Base-by-base conservation (phyloP, 2,329 filamentous ascomycete genomes). In the Colletotrichum orbiculare region DNA sequence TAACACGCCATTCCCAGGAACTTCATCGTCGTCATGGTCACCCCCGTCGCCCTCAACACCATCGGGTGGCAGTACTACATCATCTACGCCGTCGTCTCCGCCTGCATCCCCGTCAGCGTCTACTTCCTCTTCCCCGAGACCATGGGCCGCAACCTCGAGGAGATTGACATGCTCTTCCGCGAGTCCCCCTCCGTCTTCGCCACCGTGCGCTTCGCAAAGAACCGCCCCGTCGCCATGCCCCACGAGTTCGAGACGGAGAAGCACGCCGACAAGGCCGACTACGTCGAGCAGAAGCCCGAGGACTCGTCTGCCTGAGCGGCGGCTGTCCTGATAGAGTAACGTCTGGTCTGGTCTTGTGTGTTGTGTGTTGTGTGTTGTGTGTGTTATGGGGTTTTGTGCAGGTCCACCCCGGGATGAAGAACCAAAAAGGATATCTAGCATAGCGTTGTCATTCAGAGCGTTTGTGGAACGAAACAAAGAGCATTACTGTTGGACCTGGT, bases 1-100 rank as follows among this genome's bases (percentile, higher is more conserved):
- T 66, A 54, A 66, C 58, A 34, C 8, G 11, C 4, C 11, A 17
- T 2, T 8, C n/a, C 9, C 15, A 66, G 63, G 77, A 79, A 82
- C 71, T 82, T 83, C 60, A 75, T 82, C 11, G 76, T 82, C 11
- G 73, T 75, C 7, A 79, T 81, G 77, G 73, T 81, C 50, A 82
- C 79, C 0, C 81, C 79, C 3, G 77, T 83, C 8, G 82, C 81
- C 9, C 80, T 84, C 50, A 74, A 79, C 56, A 82, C 74, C 2
- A 85, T 89, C 61, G 81, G 80, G 13, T 87, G 81, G 73, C 73
- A 76, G 63, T 85, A 83, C 73, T 85, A 83, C 72, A 81, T 85
- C 37, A 77, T 85, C 38, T 85, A 81, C 69, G 79, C 82, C 43
- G 74, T 77, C 61, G 77, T 84, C 60, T 78, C 78, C 8, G 77